Conservation (phyloP, 2,329 filamentous ascomycete genomes). For the Aspergillus aculeatus region DNA sequence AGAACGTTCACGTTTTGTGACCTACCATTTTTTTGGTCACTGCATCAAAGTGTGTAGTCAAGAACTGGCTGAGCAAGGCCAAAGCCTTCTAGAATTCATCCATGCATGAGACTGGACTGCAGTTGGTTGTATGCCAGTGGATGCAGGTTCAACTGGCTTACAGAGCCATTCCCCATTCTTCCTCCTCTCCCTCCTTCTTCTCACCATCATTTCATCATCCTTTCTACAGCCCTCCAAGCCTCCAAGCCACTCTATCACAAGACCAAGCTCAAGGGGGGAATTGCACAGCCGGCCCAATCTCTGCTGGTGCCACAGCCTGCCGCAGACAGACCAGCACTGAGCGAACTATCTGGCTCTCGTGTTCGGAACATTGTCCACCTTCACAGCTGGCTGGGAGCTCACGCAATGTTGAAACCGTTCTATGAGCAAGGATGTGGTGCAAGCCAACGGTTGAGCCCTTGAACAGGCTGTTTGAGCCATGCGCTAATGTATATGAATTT, state of each 20-base stretch:
- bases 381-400: neutral
- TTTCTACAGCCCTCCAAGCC: neutral
- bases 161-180: too few species aligned
- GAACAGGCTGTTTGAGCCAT: neutral
- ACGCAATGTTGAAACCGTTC: neutral
- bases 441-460: neutral
- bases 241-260: neutral
- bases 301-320: neutral
- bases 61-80: too few species aligned
- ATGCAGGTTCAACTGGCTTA: too few species aligned
- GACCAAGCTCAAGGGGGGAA: neutral
- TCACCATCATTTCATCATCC: too few species aligned
- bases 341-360: neutral
- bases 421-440: neutral
- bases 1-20: neutral
- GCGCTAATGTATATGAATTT: neutral
- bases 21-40: neutral
- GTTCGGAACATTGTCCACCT: neutral
- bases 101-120: neutral
- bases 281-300: neutral
- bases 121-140: too few species aligned
- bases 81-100: neutral
- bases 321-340: too few species aligned
- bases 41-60: neutral
- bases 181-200: too few species aligned